These are phyloP conservation scores for Hyaloperonospora arabidopsidis DNA, from an alignment of 352 stramenopile genomes.

Conservation along the genomic window DNA sequence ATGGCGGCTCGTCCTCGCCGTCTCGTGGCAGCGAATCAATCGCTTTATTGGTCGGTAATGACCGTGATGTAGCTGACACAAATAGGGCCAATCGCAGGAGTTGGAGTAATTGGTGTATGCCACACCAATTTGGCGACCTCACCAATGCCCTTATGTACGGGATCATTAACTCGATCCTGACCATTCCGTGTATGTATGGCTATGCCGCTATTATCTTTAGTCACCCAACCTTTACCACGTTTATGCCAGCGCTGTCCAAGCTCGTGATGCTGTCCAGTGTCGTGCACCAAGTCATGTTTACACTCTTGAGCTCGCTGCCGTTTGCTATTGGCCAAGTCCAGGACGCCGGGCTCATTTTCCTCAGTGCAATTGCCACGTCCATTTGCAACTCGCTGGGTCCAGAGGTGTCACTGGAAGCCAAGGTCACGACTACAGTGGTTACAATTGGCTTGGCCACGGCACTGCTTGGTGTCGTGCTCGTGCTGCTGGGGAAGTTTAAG, in stretches of 20 bases:
- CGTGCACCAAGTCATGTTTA: conserved; percentile 90
- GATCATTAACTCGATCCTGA: conserved; percentile 91
- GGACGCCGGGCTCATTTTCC: conserved; percentile 97
- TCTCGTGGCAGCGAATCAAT: conserved; percentile 24
- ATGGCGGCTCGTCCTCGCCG: conserved; percentile 8
- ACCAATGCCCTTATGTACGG: conserved; percentile 79
- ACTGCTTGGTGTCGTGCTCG: conserved; percentile 87
- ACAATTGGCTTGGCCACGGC: conserved; percentile 88
- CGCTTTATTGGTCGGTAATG: conserved; percentile 24
- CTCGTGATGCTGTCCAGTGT: conserved; percentile 94
- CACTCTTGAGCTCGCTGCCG: conserved; percentile 84
- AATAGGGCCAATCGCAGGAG: background rate
- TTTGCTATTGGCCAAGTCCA: conserved; percentile 98
- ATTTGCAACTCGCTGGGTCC: conserved; percentile 76
- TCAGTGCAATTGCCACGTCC: conserved; percentile 90
- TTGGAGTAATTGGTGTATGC: background rate
- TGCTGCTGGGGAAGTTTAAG: conserved; percentile 90
- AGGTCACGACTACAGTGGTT: conserved; percentile 92
- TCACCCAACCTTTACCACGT: conserved; percentile 83
- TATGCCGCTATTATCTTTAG: conserved; percentile 95
- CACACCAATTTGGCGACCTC: conserved; percentile 27
- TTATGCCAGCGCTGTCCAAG: conserved; percentile 89
- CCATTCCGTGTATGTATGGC: conserved; percentile 91
- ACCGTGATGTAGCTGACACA: background rate
- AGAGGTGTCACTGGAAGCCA: conserved; percentile 51